These are phyloP conservation scores for Neoboletus subvelutipes DNA, from an alignment of 768 basidiomycete genomes.

Conservation along the genomic window DNA sequence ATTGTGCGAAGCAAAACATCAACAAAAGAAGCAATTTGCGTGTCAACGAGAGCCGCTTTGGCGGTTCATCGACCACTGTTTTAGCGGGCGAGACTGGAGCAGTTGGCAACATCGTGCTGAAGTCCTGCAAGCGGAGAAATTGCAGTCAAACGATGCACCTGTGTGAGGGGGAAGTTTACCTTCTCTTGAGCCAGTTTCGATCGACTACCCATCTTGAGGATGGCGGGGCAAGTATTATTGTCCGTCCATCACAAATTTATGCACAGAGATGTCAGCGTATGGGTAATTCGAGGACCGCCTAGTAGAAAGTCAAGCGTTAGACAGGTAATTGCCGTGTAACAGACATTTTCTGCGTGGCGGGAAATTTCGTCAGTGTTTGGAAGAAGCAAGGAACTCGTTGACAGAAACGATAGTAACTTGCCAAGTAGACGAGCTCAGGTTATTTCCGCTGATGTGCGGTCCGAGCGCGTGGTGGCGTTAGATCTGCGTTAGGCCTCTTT, in stretches of 20 bases:
- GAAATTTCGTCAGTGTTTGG: too few relatives aligned
- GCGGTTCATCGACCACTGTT: not conserved
- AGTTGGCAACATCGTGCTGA: conserved; percentile 10
- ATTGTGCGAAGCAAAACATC: conserved; percentile 43
- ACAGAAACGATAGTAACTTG: not conserved
- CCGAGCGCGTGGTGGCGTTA: not conserved
- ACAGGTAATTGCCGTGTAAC: too few relatives aligned
- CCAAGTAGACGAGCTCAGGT: not conserved
- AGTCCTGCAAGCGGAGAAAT: not conserved
- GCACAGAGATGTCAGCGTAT: too few relatives aligned
- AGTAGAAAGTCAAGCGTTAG: too few relatives aligned
- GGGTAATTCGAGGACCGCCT: not conserved
- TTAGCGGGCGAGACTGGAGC: not conserved
- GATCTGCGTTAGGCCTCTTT: too few relatives aligned
- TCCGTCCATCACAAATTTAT: too few relatives aligned
- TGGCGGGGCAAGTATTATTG: too few relatives aligned
- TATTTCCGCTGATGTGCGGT: not conserved
- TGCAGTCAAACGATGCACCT: not conserved
- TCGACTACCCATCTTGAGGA: too few relatives aligned
- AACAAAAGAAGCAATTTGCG: conserved; percentile 34
- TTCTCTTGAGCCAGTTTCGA: too few relatives aligned
- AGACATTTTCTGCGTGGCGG: too few relatives aligned
- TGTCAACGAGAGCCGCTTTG: conserved; percentile 19
- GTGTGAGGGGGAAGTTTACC: too few relatives aligned
- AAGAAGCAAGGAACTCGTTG: too few relatives aligned